These are phyloP conservation scores for Pseudozyma tsukubaensis DNA, from an alignment of 1,284 basidiomycete genomes.

Conservation along the genomic window DNA sequence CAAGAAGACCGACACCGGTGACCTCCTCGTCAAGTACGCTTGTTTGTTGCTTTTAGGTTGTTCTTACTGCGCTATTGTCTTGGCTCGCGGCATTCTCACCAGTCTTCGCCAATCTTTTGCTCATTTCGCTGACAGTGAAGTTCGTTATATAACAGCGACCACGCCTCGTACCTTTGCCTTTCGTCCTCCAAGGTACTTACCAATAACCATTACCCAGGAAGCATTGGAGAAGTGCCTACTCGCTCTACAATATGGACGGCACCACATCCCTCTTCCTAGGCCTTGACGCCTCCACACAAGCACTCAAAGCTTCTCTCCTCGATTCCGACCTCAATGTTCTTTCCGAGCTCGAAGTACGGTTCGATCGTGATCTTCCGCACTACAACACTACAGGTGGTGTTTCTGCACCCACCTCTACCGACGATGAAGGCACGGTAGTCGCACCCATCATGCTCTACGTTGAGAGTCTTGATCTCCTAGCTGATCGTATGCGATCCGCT, in stretches of 20 bases:
- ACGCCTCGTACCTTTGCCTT: no score
- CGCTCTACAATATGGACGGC: constrained; percentile 12
- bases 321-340: constrained; percentile 75
- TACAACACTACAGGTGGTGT: constrained; percentile 76
- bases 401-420: constrained; percentile 20
- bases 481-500: constrained; percentile 76
- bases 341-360: constrained; percentile 81
- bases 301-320: constrained; percentile 79
- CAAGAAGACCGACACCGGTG: constrained; percentile 5
- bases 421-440: constrained; percentile 72
- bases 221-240: not conserved
- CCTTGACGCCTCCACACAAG: constrained; percentile 87
- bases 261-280: constrained; percentile 77
- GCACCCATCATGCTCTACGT: constrained; percentile 86
- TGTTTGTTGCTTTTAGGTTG: no score
- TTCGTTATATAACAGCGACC: no score
- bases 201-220: no score
- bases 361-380: constrained; percentile 80
- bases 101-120: no score
- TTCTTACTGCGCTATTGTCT: no score
- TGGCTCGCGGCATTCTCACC: not conserved
- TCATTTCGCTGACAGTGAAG: no score
- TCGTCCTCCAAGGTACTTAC: not conserved
- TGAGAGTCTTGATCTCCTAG: constrained; percentile 83
- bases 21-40: not conserved